These are phyloP conservation scores for Yarrowia sp. DNA, from an alignment of 805 yeast genomes.

Conservation along the genomic window DNA sequence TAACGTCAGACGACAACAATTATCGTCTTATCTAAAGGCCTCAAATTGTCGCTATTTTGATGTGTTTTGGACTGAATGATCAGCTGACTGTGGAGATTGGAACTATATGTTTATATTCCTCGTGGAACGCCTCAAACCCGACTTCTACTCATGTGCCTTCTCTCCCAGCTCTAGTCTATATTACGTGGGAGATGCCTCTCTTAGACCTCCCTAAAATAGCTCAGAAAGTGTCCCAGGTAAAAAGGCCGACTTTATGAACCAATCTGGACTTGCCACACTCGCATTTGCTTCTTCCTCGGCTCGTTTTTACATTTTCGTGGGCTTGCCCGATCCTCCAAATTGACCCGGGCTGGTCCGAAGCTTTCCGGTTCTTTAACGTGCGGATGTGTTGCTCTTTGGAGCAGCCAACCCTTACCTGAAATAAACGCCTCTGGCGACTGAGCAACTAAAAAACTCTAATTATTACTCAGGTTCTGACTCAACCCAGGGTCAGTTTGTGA, in stretches of 20 bases:
- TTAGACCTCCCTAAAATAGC: no score
- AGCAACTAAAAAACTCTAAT: background rate
- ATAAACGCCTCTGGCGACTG: background rate
- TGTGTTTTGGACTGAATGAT: no score
- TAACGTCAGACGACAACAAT: background rate
- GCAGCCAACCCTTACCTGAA: background rate
- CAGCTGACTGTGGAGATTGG: no score
- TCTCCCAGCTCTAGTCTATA: no score
- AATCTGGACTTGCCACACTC: no score
- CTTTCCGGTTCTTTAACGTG: background rate
- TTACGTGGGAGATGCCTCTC: no score
- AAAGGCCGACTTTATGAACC: background rate
- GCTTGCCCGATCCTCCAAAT: background rate
- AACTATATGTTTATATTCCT: no score
- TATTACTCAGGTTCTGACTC: conserved; percentile 5
- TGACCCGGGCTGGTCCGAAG: background rate
- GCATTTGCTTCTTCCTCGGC: background rate
- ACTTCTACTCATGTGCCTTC: no score
- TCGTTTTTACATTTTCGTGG: background rate
- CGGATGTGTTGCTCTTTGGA: background rate
- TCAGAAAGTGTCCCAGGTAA: no score
- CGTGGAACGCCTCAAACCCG: no score
- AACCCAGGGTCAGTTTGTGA: no score
- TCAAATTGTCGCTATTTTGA: no score
- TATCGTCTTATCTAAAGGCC: background rate